Evolutionary conservation across 495 filamentous ascomycete genomes (phyloP), one percentile per base, ranked within the genome.

Genomic region (Hypomontagnella monticulosa): DNA sequence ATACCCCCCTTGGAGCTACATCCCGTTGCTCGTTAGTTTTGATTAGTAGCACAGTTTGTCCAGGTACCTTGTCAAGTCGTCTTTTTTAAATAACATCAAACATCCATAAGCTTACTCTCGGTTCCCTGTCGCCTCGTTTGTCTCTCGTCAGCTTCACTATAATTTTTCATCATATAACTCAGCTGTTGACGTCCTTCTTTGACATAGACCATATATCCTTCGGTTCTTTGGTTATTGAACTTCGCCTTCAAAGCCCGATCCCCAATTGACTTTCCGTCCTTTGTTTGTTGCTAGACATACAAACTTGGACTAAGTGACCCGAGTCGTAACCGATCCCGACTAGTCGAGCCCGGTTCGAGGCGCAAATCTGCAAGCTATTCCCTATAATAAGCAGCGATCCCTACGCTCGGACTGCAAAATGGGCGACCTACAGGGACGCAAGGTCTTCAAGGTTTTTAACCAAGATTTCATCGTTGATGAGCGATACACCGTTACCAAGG

Each of bases 371-470:
- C 42, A 12, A 51, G 27, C 37, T 20, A n/a, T 30, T 5, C 43
- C 12, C 7, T 16, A 23, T 34, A 18, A 50, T 42, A 61, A 15
- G n/a, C 47, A 40, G n/a, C 44, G 12, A 42, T 36, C 36, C 50
- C 2, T 7, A 48, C 51, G 43, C 32, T 43, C 34, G 20, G 34
- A 50, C 23, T 42, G 0, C 68, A 73, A 60, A 62, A 94, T 93
- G 91, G 81, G 85, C 69, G 90, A 93, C 76, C 81, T 96, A 50
- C 86, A 88, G 66, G 91, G 91, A 73, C 91, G 93, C 74, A 97
- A 96, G 83, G 85, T 93, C 78, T 99, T 98, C 86, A 98, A 98
- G 89, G 95, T 98, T 73, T 99, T 99, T 83, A 97, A 97, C 85
- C 95, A 99, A 77, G 95, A 99, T 81, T 99, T 99, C 73, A 90